Evolutionary conservation across 2,329 filamentous ascomycete species (phyloP), one percentile per base, ranked within the genome.

Genomic region (Sporothrix pseudoabietina): DNA sequence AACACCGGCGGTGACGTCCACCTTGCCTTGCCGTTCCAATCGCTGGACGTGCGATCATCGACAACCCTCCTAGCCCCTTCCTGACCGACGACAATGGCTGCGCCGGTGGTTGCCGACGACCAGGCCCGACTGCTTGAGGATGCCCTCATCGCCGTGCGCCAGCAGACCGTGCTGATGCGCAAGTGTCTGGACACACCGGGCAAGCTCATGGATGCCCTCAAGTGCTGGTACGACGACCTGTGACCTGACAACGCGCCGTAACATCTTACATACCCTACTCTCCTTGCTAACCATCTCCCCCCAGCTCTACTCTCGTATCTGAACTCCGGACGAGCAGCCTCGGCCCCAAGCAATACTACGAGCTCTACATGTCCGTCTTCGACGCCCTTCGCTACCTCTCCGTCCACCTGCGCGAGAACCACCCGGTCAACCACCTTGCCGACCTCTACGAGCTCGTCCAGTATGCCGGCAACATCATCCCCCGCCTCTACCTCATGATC

Each of bases 301-400:
- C 39, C 75, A 98, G 96, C 84, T 99, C 96, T 57, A 99, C 96
- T 26, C 89, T 99, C 76, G 95, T 99, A 75, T 98, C 96, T n/a
- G 96, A 99, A 83, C 89, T 99, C 79, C 94, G 96, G 78, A 99
- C 96, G 4, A 97, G 94, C 82, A 98, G 93, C 79, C 88, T 99
- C 70, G 94, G 96, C n/a, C 96, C 96, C 47, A 99, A 99, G 83
- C 96, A 99, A 83, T 99, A 99, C 86, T 99, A 99, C 83, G 97
- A 99, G 85, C 89, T 99, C 74, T 99, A 99, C 85, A 99, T 99
- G 96, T 90, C 96, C 77, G 94, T 99, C 76, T 99, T 99, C 83
- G 96, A 99, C 85, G 95, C 97, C 76, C 85, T 99, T 81, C 94
- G 96, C 81, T 95, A 98, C 83, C 90, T 99, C 71, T 97, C 96